Base-by-base conservation (phyloP, 257 asterid species). In the Oldenlandia corymbosa region DNA sequence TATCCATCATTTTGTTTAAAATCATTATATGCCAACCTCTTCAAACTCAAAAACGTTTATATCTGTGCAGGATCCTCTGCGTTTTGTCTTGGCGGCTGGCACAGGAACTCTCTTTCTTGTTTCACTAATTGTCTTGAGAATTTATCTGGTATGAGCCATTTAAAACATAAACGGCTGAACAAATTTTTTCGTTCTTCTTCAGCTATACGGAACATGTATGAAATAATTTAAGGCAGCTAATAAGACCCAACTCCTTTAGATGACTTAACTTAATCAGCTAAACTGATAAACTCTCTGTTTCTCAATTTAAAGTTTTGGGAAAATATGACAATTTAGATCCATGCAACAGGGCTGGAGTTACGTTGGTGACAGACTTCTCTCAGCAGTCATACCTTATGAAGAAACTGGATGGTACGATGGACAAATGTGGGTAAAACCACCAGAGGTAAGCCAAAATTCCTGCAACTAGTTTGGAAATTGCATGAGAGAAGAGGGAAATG, bases 381-480 rank as follows among this genome's bases (percentile, higher is more conserved):
- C 96, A 5, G 96, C 96, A 10, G 96, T 88, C 64, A 71, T 88
- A 71, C 96, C 96, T 11, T 84, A 91, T 49, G 96, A 91, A 83
- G 95, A 88, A 78, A 91, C 76, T 20, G 98, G 96, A 62, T 86
- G 98, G 96, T 88, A 88, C 21, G 96, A 88, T 64, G 95, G 96
- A 20, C 98, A 88, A 75, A 86, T 91, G 94, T 88, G 98, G 96
- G 98, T 88, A 43, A 85, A 88, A 71, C 98, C 96, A 70, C 98
- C 95, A 13, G 96, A 91, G 90, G 96, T 88, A 50, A 60, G 85
- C 71, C 61, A 32, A 2, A 60, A 23, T 42, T 39, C 48, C 23
- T 24, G 43, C 7, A 18, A 14, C 41, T 60, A 60, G 42, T 23
- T 34, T 2, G 41, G 16, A 50, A 64, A 49, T 36, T 10, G 4